phyloP scores from a whole-genome alignment of 495 filamentous ascomycete species.

The Xylaria grammica region DNA sequence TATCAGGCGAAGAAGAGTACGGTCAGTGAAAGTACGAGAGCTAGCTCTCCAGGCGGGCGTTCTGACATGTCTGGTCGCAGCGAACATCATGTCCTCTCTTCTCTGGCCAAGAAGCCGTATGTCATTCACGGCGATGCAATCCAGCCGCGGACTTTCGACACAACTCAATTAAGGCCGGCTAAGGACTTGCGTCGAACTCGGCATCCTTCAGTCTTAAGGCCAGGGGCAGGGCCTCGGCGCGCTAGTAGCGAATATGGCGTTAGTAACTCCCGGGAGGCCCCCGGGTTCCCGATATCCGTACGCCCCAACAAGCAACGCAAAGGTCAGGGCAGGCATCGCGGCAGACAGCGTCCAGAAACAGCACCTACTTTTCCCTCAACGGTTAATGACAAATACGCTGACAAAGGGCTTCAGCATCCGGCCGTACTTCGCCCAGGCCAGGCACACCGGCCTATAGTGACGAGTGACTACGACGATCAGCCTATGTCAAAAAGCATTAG shows the following conservation, averaged over 20 bases:
- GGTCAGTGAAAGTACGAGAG: background rate
- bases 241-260: background rate
- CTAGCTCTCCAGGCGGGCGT: background rate
- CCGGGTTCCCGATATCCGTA: background rate
- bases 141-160: background rate
- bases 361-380: background rate
- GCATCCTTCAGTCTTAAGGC: background rate
- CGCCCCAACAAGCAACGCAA: background rate
- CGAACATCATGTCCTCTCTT: background rate
- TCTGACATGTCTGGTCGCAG: background rate
- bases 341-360: background rate
- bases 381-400: background rate
- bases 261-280: background rate
- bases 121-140: background rate
- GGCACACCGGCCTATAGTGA: background rate
- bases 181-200: background rate
- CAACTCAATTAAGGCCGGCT: slow-evolving; percentile 4
- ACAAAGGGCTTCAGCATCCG: background rate
- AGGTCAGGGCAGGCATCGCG: background rate
- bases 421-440: background rate
- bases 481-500: background rate
- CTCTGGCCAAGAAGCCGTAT: background rate
- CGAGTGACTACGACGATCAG: background rate
- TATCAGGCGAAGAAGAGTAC: background rate
- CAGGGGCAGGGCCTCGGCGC: background rate